phyloP scores from a whole-genome alignment of 495 filamentous ascomycete species.

The Aspergillus leporis region DNA sequence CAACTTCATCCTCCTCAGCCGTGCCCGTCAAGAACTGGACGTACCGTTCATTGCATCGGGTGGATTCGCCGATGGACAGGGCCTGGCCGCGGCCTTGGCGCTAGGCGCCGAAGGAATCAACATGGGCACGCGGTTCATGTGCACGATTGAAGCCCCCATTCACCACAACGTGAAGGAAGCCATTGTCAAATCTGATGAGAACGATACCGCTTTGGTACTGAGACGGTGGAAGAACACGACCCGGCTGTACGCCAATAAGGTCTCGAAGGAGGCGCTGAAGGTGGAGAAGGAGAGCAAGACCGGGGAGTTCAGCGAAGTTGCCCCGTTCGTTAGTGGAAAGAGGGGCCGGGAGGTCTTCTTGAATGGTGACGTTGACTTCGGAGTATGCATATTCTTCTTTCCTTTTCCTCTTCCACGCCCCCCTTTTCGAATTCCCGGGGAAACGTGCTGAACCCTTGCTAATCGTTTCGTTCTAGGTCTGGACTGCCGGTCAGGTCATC shows the following conservation, averaged over 20 bases:
- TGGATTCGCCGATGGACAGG: constrained; percentile 93
- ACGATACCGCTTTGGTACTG: constrained; percentile 85
- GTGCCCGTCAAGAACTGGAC: constrained; percentile 79
- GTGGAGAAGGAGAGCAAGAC: constrained; percentile 81
- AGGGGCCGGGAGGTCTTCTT: constrained; percentile 87
- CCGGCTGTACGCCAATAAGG: constrained; percentile 85
- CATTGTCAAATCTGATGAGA: constrained; percentile 87
- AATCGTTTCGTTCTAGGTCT: constrained; percentile 48
- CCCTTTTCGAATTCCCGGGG: neutral
- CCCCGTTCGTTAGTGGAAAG: constrained; percentile 88
- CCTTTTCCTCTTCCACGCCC: constrained; percentile 1
- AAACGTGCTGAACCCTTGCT: constrained; percentile 6
- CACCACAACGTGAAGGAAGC: constrained; percentile 90
- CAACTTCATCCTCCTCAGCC: constrained; percentile 89
- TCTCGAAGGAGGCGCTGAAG: constrained; percentile 75
- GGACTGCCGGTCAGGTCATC: constrained; percentile 72
- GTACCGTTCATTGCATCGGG: constrained; percentile 95
- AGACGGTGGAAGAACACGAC: constrained; percentile 92
- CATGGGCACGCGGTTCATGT: constrained; percentile 93
- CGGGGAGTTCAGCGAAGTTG: constrained; percentile 90
- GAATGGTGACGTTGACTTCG: constrained; percentile 87
- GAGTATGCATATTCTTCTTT: constrained; percentile 61
- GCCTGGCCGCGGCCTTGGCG: constrained; percentile 85
- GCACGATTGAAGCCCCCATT: constrained; percentile 88
- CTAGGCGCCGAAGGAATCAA: constrained; percentile 95